Base-by-base conservation (phyloP, 1,139 yeast genomes). In the Casaregolazyma lundiana region DNA sequence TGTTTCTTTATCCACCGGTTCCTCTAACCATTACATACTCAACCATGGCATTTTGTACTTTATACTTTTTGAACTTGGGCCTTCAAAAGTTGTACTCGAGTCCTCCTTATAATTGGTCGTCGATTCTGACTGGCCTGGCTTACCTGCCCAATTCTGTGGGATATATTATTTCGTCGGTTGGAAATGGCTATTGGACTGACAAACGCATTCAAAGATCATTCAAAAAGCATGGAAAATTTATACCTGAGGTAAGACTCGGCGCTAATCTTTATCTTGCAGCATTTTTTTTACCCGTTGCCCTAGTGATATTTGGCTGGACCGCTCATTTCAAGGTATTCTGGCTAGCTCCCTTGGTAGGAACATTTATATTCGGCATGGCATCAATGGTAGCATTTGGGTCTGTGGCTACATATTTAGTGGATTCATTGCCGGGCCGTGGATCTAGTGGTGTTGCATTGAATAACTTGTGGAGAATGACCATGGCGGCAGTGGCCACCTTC, bases 401-500 rank as follows among this genome's bases (percentile, higher is more conserved):
- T 6, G 82, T 89, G 0, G 78, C 84, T 3, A 86, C 96, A 0
- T 88, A 86, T 61, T 68, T 88, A 49, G 90, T 88, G 2, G 96
- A 88, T 62, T 80, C 89, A 0, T 71, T 88, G 44, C 96, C 96
- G 0, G 95, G 95, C 0, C 75, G 83, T 57, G 95, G 96, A 35
- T 90, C 95, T 4, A 84, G 95, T 0, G 96, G 95, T 1, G 87
- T 87, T 38, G 95, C 96, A 0, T 64, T 88, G 48, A 87, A 85
- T 59, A 88, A 87, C 59, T 72, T 88, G 50, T 70, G 83, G 35
- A 72, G 96, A 57, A 85, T 81, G 71, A 68, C 80, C 1, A 68
- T 85, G 52, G 95, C 95, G 0, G 87, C 95, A 0, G 70, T 75
- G 2, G 90, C 87, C 5, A 81, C 90, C 0, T 88, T 88, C 62